Conservation (phyloP, 1,284 basidiomycete species). For the Butyriboletus appendiculatus region DNA sequence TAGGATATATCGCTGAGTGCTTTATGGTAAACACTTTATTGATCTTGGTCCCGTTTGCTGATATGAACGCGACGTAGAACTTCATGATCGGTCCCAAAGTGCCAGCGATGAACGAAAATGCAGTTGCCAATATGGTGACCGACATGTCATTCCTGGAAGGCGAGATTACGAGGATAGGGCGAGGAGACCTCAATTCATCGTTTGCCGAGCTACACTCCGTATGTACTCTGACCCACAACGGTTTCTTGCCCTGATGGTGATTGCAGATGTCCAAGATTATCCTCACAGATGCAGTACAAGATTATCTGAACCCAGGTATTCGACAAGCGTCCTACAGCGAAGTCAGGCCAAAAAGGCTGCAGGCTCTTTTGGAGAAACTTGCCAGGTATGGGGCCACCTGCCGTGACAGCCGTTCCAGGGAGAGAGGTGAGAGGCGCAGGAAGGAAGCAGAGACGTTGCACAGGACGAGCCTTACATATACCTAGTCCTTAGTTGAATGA, state of each 20-base stretch:
- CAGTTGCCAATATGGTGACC: slow-evolving; percentile 77
- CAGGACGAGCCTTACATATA: slow-evolving; percentile 36
- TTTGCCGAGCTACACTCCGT: slow-evolving; percentile 85
- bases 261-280: slow-evolving; percentile 77
- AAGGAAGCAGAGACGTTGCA: slow-evolving; percentile 81
- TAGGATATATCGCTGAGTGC: slow-evolving; percentile 83
- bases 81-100: slow-evolving; percentile 80
- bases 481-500: slow-evolving; percentile 5
- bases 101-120: slow-evolving; percentile 85
- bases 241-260: slow-evolving; percentile 10
- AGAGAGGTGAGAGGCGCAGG: slow-evolving; percentile 68
- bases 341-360: slow-evolving; percentile 76
- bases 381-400: slow-evolving; percentile 65
- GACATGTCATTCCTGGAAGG: slow-evolving; percentile 87
- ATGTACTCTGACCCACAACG: slow-evolving; percentile 32
- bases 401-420: slow-evolving; percentile 56
- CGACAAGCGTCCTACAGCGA: slow-evolving; percentile 73
- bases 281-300: slow-evolving; percentile 71
- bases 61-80: slow-evolving; percentile 47
- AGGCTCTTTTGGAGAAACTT: slow-evolving; percentile 80
- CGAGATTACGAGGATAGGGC: slow-evolving; percentile 74
- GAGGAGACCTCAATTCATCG: slow-evolving; percentile 68
- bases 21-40: slow-evolving; percentile 62
- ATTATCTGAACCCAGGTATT: slow-evolving; percentile 76
- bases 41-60: neutral